Evolutionary conservation across 1,139 yeast genomes (phyloP), one percentile per base, ranked within the genome.

Genomic region (Pneumocystis sp.): DNA sequence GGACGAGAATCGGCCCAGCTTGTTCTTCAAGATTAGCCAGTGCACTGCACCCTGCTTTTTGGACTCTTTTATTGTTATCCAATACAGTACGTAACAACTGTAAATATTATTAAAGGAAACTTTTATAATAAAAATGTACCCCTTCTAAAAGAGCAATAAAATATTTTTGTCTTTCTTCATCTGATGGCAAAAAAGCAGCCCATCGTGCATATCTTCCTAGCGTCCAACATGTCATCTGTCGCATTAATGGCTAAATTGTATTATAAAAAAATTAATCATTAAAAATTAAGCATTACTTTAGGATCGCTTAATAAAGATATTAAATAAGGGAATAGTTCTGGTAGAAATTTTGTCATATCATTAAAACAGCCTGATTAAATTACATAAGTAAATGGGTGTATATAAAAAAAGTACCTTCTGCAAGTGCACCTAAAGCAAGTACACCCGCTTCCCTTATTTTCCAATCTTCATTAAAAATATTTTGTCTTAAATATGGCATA

Each of bases 141-240:
- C 95, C 83, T 71, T 87, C 85, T 69, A 93, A 80, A 0, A 95
- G 89, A 2, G 95, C 95, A 66, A 82, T 79, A 73, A 88, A 86
- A 71, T 86, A 86, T 70, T 79, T 82, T 21, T 89, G 81, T 72
- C 84, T 87, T 44, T 85, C 85, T 60, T 77, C 80, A 65, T 78
- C 79, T 1, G 86, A 86, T 17, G 74, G 70, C 62, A 71, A 70
- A 44, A 70, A 71, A 57, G 74, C 73, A 25, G 91, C 87, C 96
- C 96, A 91, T 3, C 82, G 72, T 0, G 95, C 82, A 74, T 85
- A 93, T 67, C 97, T 81, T 59, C 96, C 87, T 64, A 93, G 77
- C 0, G 97, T 89, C 98, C 98, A 93, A 77, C 97, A 91, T 0
- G 96, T 80, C 65, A 93, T 93, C 74, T 89, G 96, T 70, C 97